Evolutionary conservation across 306 rosid genomes (phyloP).

Genomic region (Urtica urens): DNA sequence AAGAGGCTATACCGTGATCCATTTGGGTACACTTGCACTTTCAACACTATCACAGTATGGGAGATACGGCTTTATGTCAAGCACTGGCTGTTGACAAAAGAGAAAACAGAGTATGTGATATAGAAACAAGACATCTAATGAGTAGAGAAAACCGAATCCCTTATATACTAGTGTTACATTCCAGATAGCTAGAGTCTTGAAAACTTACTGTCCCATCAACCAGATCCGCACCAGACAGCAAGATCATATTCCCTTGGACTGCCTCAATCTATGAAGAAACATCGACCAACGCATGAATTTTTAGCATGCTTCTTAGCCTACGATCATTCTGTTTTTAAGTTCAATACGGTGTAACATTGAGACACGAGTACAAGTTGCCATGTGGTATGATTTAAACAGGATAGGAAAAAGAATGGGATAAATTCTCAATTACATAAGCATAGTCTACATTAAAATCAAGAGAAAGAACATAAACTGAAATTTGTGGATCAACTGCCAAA

Average conservation of each 20-base stretch:
- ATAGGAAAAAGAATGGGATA: too few species aligned
- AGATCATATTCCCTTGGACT: slow-evolving; percentile 54
- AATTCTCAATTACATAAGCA: too few species aligned
- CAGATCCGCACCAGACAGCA: slow-evolving; percentile 89
- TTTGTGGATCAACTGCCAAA: too few species aligned
- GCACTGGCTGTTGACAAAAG: slow-evolving; percentile 69
- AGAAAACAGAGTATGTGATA: too few species aligned
- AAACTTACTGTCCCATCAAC: slow-evolving; percentile 89
- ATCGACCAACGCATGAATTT: too few species aligned
- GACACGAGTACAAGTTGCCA: too few species aligned
- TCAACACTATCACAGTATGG: slow-evolving; percentile 69
- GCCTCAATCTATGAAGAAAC: slow-evolving; percentile 86
- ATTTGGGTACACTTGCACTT: slow-evolving; percentile 65
- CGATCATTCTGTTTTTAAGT: too few species aligned
- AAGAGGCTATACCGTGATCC: slow-evolving; percentile 55
- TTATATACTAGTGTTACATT: background rate
- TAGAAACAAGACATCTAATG: slow-evolving; percentile 13
- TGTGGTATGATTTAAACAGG: too few species aligned
- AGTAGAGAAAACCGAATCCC: background rate
- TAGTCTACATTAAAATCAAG: too few species aligned
- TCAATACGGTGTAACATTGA: too few species aligned
- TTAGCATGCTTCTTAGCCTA: too few species aligned
- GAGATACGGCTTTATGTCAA: slow-evolving; percentile 86
- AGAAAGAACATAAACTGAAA: too few species aligned
- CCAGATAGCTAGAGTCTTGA: slow-evolving; percentile 11